phyloP scores from a whole-genome alignment of 1,284 basidiomycete genomes.

The Irpex sp. region DNA sequence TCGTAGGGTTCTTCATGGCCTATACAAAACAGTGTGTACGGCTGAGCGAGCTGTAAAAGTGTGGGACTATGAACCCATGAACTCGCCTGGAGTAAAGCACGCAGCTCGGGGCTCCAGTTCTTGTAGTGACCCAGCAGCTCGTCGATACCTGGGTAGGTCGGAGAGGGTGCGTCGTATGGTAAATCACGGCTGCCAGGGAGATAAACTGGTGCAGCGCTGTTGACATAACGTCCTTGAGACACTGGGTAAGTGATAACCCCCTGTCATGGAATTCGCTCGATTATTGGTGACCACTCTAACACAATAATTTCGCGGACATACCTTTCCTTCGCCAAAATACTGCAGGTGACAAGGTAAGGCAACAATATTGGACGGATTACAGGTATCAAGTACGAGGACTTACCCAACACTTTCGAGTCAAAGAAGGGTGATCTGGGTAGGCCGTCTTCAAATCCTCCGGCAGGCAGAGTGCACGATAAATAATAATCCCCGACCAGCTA shows the following conservation, averaged over 20 bases:
- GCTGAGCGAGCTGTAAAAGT: background rate
- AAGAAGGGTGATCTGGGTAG: constrained; percentile 31
- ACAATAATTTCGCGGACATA: background rate
- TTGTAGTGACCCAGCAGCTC: constrained; percentile 30
- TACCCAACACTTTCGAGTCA: constrained; percentile 33
- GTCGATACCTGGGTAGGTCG: constrained; percentile 27
- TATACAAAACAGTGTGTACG: background rate
- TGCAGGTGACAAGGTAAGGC: too few species aligned
- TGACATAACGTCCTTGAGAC: constrained; percentile 37
- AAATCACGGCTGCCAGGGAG: constrained; percentile 33
- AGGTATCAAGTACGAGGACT: constrained; percentile 9
- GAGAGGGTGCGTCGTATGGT: constrained; percentile 32
- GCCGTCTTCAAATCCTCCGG: constrained; percentile 28
- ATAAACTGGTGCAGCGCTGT: constrained; percentile 36
- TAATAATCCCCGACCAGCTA: constrained; percentile 35
- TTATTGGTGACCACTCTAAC: background rate
- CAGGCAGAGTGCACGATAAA: constrained; percentile 37
- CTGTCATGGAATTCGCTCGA: constrained; percentile 27
- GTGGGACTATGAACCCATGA: background rate
- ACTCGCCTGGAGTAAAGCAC: constrained; percentile 35
- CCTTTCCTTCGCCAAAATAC: constrained; percentile 15
- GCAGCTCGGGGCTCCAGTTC: constrained; percentile 40
- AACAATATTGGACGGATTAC: too few species aligned
- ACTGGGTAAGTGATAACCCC: constrained; percentile 39
- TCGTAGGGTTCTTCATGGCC: constrained; percentile 22